Conservation (phyloP, 2,329 filamentous ascomycete species). For the Ophiostoma piceae region DNA sequence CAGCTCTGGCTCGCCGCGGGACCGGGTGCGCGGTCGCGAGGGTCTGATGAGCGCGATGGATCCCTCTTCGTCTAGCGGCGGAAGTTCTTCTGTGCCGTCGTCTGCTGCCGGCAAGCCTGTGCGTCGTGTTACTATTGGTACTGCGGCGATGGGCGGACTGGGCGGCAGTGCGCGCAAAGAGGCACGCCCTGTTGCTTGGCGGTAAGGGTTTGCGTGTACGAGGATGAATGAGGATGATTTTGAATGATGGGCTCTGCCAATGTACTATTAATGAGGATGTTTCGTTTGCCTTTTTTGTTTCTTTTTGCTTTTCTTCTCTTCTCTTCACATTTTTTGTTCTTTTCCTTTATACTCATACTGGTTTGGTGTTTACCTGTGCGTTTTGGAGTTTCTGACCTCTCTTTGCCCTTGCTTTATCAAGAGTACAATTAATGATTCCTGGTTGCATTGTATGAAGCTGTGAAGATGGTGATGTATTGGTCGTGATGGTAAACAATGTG, state of each 20-base stretch:
- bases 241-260: neutral
- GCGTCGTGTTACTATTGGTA: constrained; percentile 42
- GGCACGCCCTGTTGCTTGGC: constrained; percentile 27
- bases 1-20: constrained; percentile 28
- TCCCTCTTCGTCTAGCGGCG: constrained; percentile 22
- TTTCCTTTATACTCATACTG: neutral
- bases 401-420: neutral
- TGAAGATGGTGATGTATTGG: no score
- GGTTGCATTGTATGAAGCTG: neutral
- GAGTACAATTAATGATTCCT: constrained; percentile 8
- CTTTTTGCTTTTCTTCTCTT: neutral
- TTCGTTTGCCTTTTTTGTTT: neutral
- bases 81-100: neutral
- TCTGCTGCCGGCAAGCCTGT: constrained; percentile 18
- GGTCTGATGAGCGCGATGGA: constrained; percentile 30
- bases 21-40: constrained; percentile 35
- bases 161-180: constrained; percentile 14
- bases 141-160: constrained; percentile 31
- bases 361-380: neutral
- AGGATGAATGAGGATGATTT: constrained; percentile 1
- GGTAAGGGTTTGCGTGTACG: constrained; percentile 19
- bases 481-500: no score
- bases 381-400: neutral
- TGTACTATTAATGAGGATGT: constrained; percentile 12
- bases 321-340: neutral